Conservation (phyloP, 1,284 basidiomycete species). For the Porogramme epimiltina region DNA sequence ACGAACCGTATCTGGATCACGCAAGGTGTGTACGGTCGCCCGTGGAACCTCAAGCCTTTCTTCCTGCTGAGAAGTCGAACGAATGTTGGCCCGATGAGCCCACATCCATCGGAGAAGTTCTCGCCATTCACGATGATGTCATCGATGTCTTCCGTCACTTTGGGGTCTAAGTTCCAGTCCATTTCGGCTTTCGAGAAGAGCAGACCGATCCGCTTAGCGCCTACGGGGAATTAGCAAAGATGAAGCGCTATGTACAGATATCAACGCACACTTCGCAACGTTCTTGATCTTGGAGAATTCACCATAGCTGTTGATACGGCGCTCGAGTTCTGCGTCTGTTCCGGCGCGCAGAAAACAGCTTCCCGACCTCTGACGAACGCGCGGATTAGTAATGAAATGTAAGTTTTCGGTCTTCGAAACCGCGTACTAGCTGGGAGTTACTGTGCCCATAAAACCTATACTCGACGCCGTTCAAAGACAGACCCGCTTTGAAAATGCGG, state of each 20-base stretch:
- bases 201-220: conserved; percentile 66
- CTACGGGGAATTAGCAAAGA: conserved; percentile 31
- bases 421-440: conserved; percentile 63
- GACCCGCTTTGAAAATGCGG: conserved; percentile 52
- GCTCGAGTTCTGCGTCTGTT: conserved; percentile 55
- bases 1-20: conserved; percentile 71
- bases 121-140: conserved; percentile 60
- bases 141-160: conserved; percentile 51
- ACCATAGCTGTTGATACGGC: conserved; percentile 53
- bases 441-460: conserved; percentile 72
- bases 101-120: conserved; percentile 68
- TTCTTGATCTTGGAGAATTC: conserved; percentile 63
- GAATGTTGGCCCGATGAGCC: conserved; percentile 55
- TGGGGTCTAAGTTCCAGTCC: conserved; percentile 54
- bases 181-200: conserved; percentile 64
- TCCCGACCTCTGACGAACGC: conserved; percentile 47
- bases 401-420: background rate
- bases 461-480: conserved; percentile 58
- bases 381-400: background rate
- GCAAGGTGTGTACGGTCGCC: conserved; percentile 55
- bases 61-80: conserved; percentile 51
- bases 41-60: conserved; percentile 56
- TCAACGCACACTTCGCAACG: conserved; percentile 56
- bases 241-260: background rate
- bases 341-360: conserved; percentile 64